Evolutionary conservation across 352 stramenopile species (phyloP), one percentile per base, ranked within the genome.

Genomic region (Pilasporangium apinafurcum): DNA sequence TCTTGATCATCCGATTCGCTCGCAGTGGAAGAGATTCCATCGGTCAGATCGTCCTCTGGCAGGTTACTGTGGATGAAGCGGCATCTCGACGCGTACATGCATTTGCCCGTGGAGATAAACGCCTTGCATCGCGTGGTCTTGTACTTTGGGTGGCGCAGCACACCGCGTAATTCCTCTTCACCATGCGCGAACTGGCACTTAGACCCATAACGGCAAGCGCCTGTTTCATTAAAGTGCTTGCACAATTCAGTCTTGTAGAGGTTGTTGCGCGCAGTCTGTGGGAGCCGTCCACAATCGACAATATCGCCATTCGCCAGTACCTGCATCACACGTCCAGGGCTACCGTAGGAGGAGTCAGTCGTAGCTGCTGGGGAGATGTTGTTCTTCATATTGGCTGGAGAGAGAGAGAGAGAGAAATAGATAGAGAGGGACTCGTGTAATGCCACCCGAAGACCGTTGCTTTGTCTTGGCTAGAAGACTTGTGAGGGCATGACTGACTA

Each of bases 201-300:
- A 62, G 64, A 69, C 7, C 75, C 83, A 54, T 96, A 96, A 37
- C 83, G 78, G 32, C 85, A 96, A 30, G 65, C 79, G n/a, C 83
- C 82, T 9, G 79, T 92, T 37, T 92, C 80, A 24, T 70, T 86
- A 47, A 80, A 96, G 43, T 92, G 86, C 53, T 92, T 92, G 65
- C 85, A 96, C 5, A 96, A 65, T 65, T 96, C 85, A 7, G 85
- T 96, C 72, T 96, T 96, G 77, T 96, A 96, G 2, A 96, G 55
- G 30, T 86, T 90, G 64, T 95, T 89, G 54, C 81, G 75, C 17
- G 81, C 81, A 0, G 70, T 87, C 57, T 75, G 76, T 10, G 81
- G 78, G 29, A 93, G 54, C 1, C 74, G 75, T 2, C 63, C 74
- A 38, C 81, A 93, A 60, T 93, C 81, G 13, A 93, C 57, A 36